Base-by-base conservation (phyloP, 2,329 filamentous ascomycete species). In the Penicillium sp. region DNA sequence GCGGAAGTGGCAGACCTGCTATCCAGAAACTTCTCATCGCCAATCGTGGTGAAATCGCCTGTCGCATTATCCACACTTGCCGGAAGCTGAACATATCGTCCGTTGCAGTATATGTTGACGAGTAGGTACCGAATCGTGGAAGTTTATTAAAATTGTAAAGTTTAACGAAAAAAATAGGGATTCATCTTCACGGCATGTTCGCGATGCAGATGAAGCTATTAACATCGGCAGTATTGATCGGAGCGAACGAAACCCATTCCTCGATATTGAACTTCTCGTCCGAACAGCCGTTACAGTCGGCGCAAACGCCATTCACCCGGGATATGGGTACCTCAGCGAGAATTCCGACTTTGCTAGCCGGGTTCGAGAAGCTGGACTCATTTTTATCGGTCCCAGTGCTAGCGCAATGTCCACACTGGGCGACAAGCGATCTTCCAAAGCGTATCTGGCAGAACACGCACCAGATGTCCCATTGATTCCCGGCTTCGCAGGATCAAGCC, bases 281-380 rank as follows among this genome's bases (percentile, higher is more conserved):
- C 58, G 65, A 10, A 64, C 67, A 14, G 74, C 72, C 3, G 35
- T 61, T 22, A 59, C 61, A 20, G 59, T 51, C 1, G 56, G 62
- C 3, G 70, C 67, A 1, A 64, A 76, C 22, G 71, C 73, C 3
- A 61, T 76, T 5, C 67, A 71, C 52, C 74, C 75, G 1, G 74
- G 75, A 8, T 76, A 76, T 62, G 74, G 75, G 35, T 76, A 69
- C 55, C 63, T 76, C 12, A 69, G 67, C 34, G 75, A 77, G 54
- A 75, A 76, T 54, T 65, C 70, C 12, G 61, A 66, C 0, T 76
- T 76, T 37, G 73, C 73, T 3, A 53, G 63, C n/a, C 54, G 57
- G 1, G 66, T 73, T 1, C 62, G 63, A 2, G 51, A 68, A 10
- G 72, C 71, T 12, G 74, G 73, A 3, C 55, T 76, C 12, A 69